Percentiles rank a stretch among this genome's conserved stretches.
These are phyloP conservation scores for Poa annua DNA, from an alignment of 176 grass and related monocot species.

Conservation along the genomic window DNA sequence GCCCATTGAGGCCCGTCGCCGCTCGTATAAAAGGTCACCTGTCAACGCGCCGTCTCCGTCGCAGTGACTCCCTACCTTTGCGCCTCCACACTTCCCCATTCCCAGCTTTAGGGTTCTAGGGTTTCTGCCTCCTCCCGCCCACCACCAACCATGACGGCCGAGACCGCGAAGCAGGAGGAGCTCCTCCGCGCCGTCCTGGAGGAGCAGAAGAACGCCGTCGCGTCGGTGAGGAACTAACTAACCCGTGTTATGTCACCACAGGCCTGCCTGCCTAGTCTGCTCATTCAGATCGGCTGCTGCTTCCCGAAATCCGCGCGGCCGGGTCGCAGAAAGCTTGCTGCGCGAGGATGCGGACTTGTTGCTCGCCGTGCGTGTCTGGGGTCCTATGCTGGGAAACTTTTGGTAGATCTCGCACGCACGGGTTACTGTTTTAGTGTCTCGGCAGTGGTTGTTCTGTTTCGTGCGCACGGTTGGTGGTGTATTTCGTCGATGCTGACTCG, in stretches of 20 bases:
- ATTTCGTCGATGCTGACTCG: background rate
- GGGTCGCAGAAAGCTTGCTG: background rate
- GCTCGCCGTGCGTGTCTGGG: background rate
- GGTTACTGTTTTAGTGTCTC: background rate
- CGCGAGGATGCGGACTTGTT: too few species aligned
- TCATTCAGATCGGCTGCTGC: background rate
- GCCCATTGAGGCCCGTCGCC: background rate
- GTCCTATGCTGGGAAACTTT: background rate
- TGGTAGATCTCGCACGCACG: constrained; percentile 3
- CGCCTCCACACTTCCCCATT: constrained; percentile 18
- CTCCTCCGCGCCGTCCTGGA: constrained; percentile 65
- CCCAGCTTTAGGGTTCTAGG: constrained; percentile 54
- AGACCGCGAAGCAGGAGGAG: constrained; percentile 57
- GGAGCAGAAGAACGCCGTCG: constrained; percentile 67
- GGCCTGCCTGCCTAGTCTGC: background rate
- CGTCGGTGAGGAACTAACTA: constrained; percentile 16
- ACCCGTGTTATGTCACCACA: background rate
- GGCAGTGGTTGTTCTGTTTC: background rate
- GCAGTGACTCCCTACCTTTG: background rate
- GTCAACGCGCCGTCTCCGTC: background rate
- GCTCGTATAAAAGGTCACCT: background rate
- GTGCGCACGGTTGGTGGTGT: background rate
- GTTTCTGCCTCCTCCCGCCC: constrained; percentile 25
- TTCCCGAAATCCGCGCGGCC: background rate
- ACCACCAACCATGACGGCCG: constrained; percentile 60